A percentile compares a stretch with the other conserved stretches of the same genome.
phyloP scores from a whole-genome alignment of 73 alveolate species.

The Paramecium sonneborni region DNA sequence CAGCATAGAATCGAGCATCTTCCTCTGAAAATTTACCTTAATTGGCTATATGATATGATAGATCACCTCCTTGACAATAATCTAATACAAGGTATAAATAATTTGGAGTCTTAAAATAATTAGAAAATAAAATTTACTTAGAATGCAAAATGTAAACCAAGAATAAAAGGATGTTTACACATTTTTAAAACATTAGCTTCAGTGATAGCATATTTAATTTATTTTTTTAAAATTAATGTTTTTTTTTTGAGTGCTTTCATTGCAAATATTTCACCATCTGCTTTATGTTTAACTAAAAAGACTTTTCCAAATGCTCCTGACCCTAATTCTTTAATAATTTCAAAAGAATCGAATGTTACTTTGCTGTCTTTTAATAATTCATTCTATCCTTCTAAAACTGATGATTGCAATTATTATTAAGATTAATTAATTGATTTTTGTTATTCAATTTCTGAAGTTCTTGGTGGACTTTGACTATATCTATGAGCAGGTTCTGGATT shows the following conservation, averaged over 20 bases:
- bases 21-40: conserved; percentile 79
- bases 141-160: conserved; percentile 68
- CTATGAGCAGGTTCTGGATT: conserved; percentile 9
- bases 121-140: conserved; percentile 66
- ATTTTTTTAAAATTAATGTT: conserved; percentile 72
- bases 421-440: background rate
- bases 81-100: conserved; percentile 85
- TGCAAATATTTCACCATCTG: conserved; percentile 79
- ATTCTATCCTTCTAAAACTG: background rate
- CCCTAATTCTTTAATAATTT: conserved; percentile 76
- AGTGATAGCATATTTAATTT: conserved; percentile 78
- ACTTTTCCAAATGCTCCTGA: conserved; percentile 92
- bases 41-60: conserved; percentile 73
- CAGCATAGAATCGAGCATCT: conserved; percentile 81
- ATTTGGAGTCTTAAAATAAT: conserved; percentile 77
- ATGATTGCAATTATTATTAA: background rate
- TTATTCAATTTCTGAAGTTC: background rate
- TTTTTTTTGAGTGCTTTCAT: conserved; percentile 84
- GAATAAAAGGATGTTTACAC: conserved; percentile 61
- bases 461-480: background rate
- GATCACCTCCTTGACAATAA: conserved; percentile 91
- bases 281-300: conserved; percentile 79
- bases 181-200: conserved; percentile 66
- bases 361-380: conserved; percentile 32
- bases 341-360: conserved; percentile 78